Base-by-base conservation (phyloP, 495 filamentous ascomycete genomes). In the Annulohypoxylon nitens region DNA sequence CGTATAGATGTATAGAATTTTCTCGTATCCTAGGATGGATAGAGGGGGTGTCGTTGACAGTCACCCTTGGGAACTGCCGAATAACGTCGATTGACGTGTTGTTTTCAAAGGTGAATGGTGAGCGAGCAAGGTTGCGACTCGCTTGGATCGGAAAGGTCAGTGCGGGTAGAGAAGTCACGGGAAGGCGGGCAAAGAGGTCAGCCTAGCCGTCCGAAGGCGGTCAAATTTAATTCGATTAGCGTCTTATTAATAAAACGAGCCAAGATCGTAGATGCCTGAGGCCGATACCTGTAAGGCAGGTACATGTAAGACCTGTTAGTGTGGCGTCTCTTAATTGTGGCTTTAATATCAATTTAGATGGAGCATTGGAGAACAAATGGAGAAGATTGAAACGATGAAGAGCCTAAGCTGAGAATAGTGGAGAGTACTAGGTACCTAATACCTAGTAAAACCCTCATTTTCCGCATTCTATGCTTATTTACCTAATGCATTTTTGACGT, bases 71-170 rank as follows among this genome's bases (percentile, higher is more conserved):
- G 64, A 74, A 67, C 23, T 67, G 58, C 48, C 71, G 71, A 74
- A 55, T 66, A 55, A 70, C 26, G 47, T 66, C 20, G 67, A 74
- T 74, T 74, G 58, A 74, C 61, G 71, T 74, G 71, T 74, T 74
- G 71, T 74, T 74, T 74, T 74, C 41, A 36, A 36, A 62, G 64
- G 53, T 58, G 62, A 65, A 57, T 58, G 62, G 53, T 58, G 62
- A 65, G 62, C 51, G 62, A 65, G 62, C 66, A 59, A 43, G 34
- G 71, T 61, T 66, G 48, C 23, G 37, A 65, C 50, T 30, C 50
- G 64, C 54, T 66, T 39, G 61, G 47, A n/a, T 10, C 47, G 30
- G n/a, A 54, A 55, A 26, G 57, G 48, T 68, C 65, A 69, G 61
- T 69, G 71, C 71, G 65, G 70, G 54, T 47, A 16, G 37, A 26